Percentiles rank a stretch among this genome's conserved stretches.
These are phyloP conservation scores for Annona squamosa DNA, from an alignment of 164 flowering plant species.

Conservation along the genomic window DNA sequence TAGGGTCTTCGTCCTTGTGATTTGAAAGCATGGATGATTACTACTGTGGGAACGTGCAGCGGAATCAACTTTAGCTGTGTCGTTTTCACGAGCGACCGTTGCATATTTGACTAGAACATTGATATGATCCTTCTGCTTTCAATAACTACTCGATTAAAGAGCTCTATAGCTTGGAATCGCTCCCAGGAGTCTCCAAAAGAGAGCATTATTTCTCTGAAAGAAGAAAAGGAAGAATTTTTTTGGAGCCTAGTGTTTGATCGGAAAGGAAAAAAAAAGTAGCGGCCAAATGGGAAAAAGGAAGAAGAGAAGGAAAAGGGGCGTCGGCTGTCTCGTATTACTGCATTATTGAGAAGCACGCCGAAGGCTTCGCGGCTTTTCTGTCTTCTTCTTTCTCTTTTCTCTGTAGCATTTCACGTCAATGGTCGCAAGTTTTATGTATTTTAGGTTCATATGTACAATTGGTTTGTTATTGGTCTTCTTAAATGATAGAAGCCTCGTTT, in stretches of 20 bases:
- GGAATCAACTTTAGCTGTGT: conserved; percentile 6
- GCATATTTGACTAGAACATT: conserved; percentile 10
- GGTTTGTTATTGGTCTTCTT: not conserved
- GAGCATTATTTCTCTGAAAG: conserved; percentile 1
- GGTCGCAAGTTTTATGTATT: not conserved
- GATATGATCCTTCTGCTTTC: conserved; percentile 6
- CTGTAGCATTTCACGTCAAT: conserved; percentile 15
- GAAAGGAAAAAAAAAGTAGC: not conserved
- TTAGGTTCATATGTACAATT: not conserved
- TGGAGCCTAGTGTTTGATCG: not conserved
- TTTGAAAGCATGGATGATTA: conserved; percentile 14
- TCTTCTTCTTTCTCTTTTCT: not conserved
- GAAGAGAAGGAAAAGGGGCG: not conserved
- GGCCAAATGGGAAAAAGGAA: not conserved
- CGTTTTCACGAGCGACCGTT: conserved; percentile 1
- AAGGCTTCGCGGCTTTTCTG: not conserved
- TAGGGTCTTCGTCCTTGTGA: conserved; percentile 8
- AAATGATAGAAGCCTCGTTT: conserved; percentile 10
- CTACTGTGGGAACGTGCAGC: not conserved
- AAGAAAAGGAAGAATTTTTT: not conserved
- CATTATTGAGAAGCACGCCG: not conserved
- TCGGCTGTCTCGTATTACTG: not conserved
- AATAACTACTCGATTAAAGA: not conserved
- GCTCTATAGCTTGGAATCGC: not conserved
- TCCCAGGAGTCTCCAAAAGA: not conserved